These are phyloP conservation scores for Penicillium antarcticum DNA, from an alignment of 495 filamentous ascomycete species.

Conservation along the genomic window DNA sequence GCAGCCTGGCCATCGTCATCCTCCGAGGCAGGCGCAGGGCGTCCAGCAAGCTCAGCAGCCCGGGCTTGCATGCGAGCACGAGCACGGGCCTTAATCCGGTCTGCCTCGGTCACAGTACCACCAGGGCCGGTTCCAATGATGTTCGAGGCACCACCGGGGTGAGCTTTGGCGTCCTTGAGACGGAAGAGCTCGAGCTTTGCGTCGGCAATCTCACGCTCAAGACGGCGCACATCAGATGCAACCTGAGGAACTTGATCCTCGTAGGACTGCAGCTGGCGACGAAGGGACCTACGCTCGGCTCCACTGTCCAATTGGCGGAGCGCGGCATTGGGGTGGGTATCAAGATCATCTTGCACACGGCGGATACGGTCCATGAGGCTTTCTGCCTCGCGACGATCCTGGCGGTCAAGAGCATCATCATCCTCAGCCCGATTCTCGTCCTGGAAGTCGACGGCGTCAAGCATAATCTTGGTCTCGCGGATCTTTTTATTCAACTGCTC, in stretches of 20 bases:
- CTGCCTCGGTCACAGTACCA: slow-evolving; percentile 86
- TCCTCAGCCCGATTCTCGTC: slow-evolving; percentile 88
- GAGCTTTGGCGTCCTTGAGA: slow-evolving; percentile 85
- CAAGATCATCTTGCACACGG: slow-evolving; percentile 95
- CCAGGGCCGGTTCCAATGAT: slow-evolving; percentile 94
- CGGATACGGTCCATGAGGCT: slow-evolving; percentile 91
- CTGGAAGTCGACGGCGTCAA: slow-evolving; percentile 97
- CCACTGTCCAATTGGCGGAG: slow-evolving; percentile 73
- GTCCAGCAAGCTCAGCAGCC: slow-evolving; percentile 86
- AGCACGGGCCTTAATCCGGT: slow-evolving; percentile 89
- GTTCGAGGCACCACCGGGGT: slow-evolving; percentile 76
- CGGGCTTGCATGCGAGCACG: slow-evolving; percentile 98
- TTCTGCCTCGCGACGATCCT: slow-evolving; percentile 88
- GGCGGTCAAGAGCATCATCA: slow-evolving; percentile 86
- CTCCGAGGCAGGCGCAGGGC: slow-evolving; percentile 56
- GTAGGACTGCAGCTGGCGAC: slow-evolving; percentile 81
- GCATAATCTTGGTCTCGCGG: slow-evolving; percentile 86
- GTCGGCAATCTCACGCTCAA: slow-evolving; percentile 90
- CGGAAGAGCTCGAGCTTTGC: slow-evolving; percentile 92
- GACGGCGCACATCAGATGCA: slow-evolving; percentile 84
- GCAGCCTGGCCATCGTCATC: slow-evolving; percentile 74
- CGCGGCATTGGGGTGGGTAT: slow-evolving; percentile 78
- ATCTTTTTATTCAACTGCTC: slow-evolving; percentile 93
- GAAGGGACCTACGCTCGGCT: slow-evolving; percentile 79
- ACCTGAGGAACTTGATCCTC: slow-evolving; percentile 89